A percentile compares a stretch with the other conserved stretches of the same genome.
Conservation (phyloP, 768 basidiomycete genomes). For the Sarcodon aspratus region DNA sequence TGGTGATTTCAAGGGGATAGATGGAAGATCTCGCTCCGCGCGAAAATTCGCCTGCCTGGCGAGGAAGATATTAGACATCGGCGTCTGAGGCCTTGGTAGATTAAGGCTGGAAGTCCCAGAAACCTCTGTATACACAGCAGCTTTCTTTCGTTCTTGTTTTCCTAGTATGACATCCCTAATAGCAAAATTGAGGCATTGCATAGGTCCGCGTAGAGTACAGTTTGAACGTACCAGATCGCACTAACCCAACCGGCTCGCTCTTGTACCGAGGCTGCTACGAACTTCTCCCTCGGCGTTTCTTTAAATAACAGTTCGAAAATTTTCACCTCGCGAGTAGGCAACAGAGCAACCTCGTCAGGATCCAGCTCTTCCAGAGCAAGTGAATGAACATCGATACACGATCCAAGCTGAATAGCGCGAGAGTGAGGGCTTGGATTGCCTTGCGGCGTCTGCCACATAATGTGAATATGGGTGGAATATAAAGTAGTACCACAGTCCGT, state of each 20-base stretch:
- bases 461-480: slow-evolving; percentile 28
- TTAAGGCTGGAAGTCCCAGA: slow-evolving; percentile 8
- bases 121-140: slow-evolving; percentile 7
- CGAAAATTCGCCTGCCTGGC: too few species aligned
- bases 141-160: neutral
- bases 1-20: neutral
- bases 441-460: slow-evolving; percentile 33
- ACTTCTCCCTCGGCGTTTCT: slow-evolving; percentile 38
- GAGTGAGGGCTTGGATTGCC: slow-evolving; percentile 23
- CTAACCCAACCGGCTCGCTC: slow-evolving; percentile 69
- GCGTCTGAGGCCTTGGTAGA: slow-evolving; percentile 12
- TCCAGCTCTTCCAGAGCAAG: slow-evolving; percentile 30
- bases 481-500: slow-evolving; percentile 29
- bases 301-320: slow-evolving; percentile 59
- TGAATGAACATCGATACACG: slow-evolving; percentile 57
- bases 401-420: slow-evolving; percentile 35
- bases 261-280: slow-evolving; percentile 47
- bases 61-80: too few species aligned
- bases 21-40: neutral
- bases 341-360: slow-evolving; percentile 28
- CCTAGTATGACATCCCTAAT: neutral
- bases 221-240: slow-evolving; percentile 48
- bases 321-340: slow-evolving; percentile 34
- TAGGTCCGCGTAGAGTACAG: neutral
- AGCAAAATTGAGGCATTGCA: neutral